Percentiles rank a stretch among this genome's conserved stretches.
These are phyloP conservation scores for Whalleya microplaca DNA, from an alignment of 2,329 filamentous ascomycete genomes.

Conservation along the genomic window DNA sequence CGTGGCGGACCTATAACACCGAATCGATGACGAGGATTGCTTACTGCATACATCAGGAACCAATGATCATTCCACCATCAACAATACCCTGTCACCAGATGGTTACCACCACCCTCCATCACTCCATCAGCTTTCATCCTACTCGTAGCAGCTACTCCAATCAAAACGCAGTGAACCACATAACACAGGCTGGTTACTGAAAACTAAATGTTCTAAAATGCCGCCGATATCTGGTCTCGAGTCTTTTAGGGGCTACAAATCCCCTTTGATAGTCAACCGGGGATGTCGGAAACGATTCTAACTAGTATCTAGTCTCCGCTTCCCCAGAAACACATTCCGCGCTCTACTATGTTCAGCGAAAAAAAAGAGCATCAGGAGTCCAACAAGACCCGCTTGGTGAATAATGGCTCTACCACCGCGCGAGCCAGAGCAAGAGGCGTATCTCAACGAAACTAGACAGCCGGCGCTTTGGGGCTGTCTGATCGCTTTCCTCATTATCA, in stretches of 20 bases:
- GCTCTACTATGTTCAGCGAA: background rate
- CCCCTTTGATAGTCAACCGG: conserved; percentile 4
- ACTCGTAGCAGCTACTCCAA: conserved; percentile 8
- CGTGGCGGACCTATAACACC: background rate
- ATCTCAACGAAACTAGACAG: conserved; percentile 24
- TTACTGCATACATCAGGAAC: background rate
- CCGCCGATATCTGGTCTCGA: background rate
- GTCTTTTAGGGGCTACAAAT: background rate
- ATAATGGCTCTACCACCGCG: conserved; percentile 17
- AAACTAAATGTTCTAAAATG: background rate
- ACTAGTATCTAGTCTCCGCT: conserved; percentile 1
- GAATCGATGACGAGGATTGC: background rate
- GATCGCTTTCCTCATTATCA: conserved; percentile 28
- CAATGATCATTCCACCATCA: background rate
- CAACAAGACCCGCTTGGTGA: background rate
- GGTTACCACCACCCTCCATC: background rate
- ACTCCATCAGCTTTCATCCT: background rate
- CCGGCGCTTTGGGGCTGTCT: conserved; percentile 30
- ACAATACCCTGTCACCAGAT: background rate
- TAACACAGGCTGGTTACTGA: too few species aligned
- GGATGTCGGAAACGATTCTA: background rate
- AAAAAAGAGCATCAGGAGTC: conserved; percentile 1
- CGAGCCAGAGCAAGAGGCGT: conserved; percentile 12
- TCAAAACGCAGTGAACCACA: too few species aligned
- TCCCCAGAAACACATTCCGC: background rate